Base-by-base conservation (phyloP, 331 rosid species). In the Saraca asoca region DNA sequence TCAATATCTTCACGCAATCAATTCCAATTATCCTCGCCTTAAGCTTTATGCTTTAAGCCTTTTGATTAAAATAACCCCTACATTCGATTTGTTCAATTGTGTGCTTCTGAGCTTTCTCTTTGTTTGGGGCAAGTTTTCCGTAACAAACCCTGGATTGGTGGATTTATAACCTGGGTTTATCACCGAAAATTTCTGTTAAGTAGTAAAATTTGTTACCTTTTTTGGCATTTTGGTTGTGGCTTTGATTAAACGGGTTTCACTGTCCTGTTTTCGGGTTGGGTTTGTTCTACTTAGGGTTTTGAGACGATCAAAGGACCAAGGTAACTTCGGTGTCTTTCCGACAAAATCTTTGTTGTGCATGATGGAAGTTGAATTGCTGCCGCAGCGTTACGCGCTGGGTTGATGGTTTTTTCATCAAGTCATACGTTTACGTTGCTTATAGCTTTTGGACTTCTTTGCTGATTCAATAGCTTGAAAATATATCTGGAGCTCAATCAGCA, bases 1-100 rank as follows among this genome's bases (percentile, higher is more conserved):
- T 69, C 52, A 62, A 48, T 80, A 20, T 75, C 82, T 66, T 72
- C 84, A 87, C 89, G 88, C 64, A 77, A 84, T 79, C 74, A 48
- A 44, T 67, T 68, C 59, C 12, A 66, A 72, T 80, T 12, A 54
- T 78, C 29, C 42, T 44, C 15, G 62, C 33, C 18, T 43, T 14
- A 45, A 69, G 46, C 44, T 81, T 78, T 70, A 73, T 70, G 64
- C 74, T 64, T 62, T 41, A 24, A 44, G 50, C 38, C 55, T n/a
- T 73, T 70, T 35, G 13, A 29, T 38, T 46, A 7, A 42, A 20
- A 42, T 16, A 58, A 10, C 43, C 63, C 31, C 7, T 2, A 10
- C 16, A 64, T 49, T 75, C 31, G 45, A 16, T 58, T 43, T 42
- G 66, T 68, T 58, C 37, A 9, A 20, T 50, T 10, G 68, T 48